phyloP scores from a whole-genome alignment of 2,329 filamentous ascomycete genomes.

The Cladosporium phlei region DNA sequence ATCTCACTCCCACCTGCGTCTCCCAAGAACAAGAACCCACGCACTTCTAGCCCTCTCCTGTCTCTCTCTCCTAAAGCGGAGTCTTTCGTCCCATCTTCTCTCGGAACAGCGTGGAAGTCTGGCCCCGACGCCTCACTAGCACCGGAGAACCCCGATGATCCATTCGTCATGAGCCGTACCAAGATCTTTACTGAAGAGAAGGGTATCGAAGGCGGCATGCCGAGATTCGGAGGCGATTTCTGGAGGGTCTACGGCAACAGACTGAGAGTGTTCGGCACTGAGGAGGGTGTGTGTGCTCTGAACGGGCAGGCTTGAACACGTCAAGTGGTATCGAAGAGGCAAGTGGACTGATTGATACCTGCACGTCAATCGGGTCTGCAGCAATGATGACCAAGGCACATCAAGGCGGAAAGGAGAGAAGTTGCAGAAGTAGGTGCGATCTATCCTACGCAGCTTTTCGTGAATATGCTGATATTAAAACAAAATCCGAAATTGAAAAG shows the following conservation, averaged over 20 bases:
- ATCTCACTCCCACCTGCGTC: background rate
- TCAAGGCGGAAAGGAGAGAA: too few relatives aligned
- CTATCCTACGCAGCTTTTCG: slow-evolving; percentile 19
- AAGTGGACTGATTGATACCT: too few relatives aligned
- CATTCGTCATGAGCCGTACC: slow-evolving; percentile 18
- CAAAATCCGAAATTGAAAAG: too few relatives aligned
- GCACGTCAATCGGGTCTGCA: too few relatives aligned
- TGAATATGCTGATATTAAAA: slow-evolving; percentile 3
- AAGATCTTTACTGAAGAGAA: slow-evolving; percentile 20
- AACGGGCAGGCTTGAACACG: too few relatives aligned
- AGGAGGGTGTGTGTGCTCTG: slow-evolving; percentile 45
- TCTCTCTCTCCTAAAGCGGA: slow-evolving; percentile 10
- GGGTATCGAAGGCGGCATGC: slow-evolving; percentile 38
- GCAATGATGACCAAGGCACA: too few relatives aligned
- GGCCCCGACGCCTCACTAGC: slow-evolving; percentile 25
- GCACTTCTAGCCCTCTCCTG: slow-evolving; percentile 8
- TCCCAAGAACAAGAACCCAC: background rate
- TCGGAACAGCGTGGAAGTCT: slow-evolving; percentile 27
- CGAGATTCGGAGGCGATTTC: slow-evolving; percentile 48
- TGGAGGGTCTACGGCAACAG: slow-evolving; percentile 58
- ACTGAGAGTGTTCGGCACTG: slow-evolving; percentile 56
- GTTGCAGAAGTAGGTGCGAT: slow-evolving; percentile 19
- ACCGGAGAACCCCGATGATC: slow-evolving; percentile 21
- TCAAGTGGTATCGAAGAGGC: too few relatives aligned
- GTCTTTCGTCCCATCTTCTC: slow-evolving; percentile 26